Percentiles rank a stretch among this genome's conserved stretches.
Conservation (phyloP, 78 protist species). For the Mastigamoeba balamuthi region DNA sequence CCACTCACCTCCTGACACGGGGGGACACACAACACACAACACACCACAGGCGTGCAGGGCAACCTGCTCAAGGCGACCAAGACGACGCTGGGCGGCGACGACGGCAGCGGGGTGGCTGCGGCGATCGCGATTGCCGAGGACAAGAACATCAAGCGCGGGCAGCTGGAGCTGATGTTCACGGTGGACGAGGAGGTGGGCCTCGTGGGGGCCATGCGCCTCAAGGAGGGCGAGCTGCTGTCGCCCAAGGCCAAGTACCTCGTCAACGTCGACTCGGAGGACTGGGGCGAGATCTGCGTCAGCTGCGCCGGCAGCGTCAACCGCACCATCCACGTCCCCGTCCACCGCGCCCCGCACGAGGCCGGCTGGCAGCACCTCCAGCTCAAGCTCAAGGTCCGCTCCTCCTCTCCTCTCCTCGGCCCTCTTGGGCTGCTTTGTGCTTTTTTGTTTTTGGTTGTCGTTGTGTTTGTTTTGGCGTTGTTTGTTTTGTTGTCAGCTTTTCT, state of each 20-base stretch:
- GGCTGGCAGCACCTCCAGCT: background rate
- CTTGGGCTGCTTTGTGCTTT: no score
- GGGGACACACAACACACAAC: no score
- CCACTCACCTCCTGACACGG: no score
- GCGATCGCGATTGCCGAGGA: constrained; percentile 10
- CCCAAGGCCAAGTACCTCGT: background rate
- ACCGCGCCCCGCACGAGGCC: background rate
- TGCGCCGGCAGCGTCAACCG: constrained; percentile 5
- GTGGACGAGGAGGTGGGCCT: constrained; percentile 18
- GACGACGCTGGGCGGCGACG: constrained; percentile 47
- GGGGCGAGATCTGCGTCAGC: background rate
- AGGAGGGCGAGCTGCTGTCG: background rate
- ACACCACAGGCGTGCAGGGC: background rate
- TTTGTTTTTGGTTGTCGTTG: no score
- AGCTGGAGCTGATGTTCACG: constrained; percentile 20
- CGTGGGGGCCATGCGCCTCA: constrained; percentile 1
- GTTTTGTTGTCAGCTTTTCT: no score
- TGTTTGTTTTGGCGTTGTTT: no score
- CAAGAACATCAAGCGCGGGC: constrained; percentile 6
- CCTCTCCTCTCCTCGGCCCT: no score
- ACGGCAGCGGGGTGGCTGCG: constrained; percentile 17
- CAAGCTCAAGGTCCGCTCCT: background rate
- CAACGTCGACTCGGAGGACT: background rate
- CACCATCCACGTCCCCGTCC: background rate
- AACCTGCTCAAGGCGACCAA: constrained; percentile 3